Percentiles rank a stretch among this genome's conserved stretches.
Conservation (phyloP, 2,329 filamentous ascomycete species). For the Penicillium janthinellum region DNA sequence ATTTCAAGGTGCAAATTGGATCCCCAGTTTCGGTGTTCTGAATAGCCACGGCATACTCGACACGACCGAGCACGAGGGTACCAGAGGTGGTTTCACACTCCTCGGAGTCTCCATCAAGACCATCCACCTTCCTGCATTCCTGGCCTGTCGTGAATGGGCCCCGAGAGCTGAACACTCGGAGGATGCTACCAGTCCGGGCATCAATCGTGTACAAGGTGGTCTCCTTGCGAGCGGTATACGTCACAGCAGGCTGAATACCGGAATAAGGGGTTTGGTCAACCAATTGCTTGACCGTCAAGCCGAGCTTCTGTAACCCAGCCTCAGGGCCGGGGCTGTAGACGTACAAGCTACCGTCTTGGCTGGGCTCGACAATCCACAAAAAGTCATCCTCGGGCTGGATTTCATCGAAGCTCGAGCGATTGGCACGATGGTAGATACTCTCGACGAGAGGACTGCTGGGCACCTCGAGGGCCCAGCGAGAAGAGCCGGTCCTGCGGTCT, state of each 20-base stretch:
- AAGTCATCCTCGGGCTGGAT: constrained; percentile 74
- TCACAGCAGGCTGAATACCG: constrained; percentile 72
- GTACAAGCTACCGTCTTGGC: constrained; percentile 81
- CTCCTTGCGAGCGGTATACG: constrained; percentile 90
- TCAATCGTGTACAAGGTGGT: constrained; percentile 88
- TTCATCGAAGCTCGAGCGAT: constrained; percentile 63
- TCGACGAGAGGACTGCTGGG: constrained; percentile 83
- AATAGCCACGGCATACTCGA: constrained; percentile 87
- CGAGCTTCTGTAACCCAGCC: constrained; percentile 50
- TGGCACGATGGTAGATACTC: constrained; percentile 76
- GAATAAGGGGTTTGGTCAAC: constrained; percentile 83
- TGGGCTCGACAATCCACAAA: constrained; percentile 94
- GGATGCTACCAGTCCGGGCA: constrained; percentile 76
- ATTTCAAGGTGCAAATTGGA: constrained; percentile 84
- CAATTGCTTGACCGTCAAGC: constrained; percentile 67
- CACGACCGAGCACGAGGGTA: constrained; percentile 79
- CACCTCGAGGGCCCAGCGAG: constrained; percentile 82
- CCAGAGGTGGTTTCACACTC: constrained; percentile 75
- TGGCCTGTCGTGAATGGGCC: constrained; percentile 70
- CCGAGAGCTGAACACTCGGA: constrained; percentile 80
- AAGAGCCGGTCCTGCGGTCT: constrained; percentile 81
- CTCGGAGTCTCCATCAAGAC: constrained; percentile 61
- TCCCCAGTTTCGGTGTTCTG: constrained; percentile 72
- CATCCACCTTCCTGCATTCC: constrained; percentile 72
- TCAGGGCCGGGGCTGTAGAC: constrained; percentile 71